Evolutionary conservation across 164 flowering plant species (phyloP).

Genomic region (Umbilicus rupestris): DNA sequence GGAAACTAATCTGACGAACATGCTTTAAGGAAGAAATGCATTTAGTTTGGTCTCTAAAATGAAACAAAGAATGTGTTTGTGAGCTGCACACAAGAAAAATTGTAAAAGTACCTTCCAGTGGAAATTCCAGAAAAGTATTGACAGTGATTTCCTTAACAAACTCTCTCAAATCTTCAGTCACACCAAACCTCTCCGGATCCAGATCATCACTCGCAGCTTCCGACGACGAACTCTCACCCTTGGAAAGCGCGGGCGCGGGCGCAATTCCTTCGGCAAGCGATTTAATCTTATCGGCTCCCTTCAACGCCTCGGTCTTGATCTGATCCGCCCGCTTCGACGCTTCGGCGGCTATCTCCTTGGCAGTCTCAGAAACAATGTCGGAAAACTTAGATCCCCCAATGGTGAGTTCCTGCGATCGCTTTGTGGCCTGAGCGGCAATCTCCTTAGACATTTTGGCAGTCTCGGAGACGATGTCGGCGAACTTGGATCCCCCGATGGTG

Average conservation of each 20-base stretch:
- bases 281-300: slow-evolving; percentile 56
- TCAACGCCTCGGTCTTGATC: slow-evolving; percentile 39
- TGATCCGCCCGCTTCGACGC: slow-evolving; percentile 15
- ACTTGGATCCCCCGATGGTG: slow-evolving; percentile 34
- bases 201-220: slow-evolving; percentile 1
- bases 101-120: slow-evolving; percentile 48
- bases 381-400: slow-evolving; percentile 36
- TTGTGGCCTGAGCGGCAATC: slow-evolving; percentile 54
- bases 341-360: slow-evolving; percentile 59
- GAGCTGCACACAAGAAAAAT: neutral
- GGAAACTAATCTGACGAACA: no score
- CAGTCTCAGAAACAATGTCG: slow-evolving; percentile 55
- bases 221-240: slow-evolving; percentile 6
- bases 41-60: no score
- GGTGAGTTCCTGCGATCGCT: slow-evolving; percentile 50
- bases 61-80: neutral
- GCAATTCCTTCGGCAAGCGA: slow-evolving; percentile 35
- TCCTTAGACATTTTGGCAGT: slow-evolving; percentile 60
- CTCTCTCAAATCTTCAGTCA: slow-evolving; percentile 71
- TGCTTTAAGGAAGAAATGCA: no score
- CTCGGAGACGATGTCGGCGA: slow-evolving; percentile 53
- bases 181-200: slow-evolving; percentile 63
- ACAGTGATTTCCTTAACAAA: slow-evolving; percentile 63
- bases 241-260: slow-evolving; percentile 18
- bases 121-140: slow-evolving; percentile 63